Evolutionary conservation across 805 yeast genomes (phyloP).

Genomic region (Kluyveromyces wickerhamii): DNA sequence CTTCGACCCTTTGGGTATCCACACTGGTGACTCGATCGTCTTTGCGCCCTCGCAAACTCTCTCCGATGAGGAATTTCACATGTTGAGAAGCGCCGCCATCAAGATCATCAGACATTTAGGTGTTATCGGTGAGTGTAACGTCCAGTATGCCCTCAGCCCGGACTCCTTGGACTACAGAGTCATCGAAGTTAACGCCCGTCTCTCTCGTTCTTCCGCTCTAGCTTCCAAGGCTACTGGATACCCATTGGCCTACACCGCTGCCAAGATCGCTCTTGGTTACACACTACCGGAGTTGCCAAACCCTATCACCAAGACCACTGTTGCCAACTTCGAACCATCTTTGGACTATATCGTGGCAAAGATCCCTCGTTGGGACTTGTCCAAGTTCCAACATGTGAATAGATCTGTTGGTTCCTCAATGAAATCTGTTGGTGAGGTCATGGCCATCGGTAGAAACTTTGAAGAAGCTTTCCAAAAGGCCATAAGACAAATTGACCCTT

Average conservation of each 20-base stretch:
- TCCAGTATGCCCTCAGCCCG: constrained; percentile 93
- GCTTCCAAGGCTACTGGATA: constrained; percentile 99
- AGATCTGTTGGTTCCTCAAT: constrained; percentile 90
- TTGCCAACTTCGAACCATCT: constrained; percentile 95
- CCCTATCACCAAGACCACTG: constrained; percentile 92
- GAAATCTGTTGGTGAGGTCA: constrained; percentile 99
- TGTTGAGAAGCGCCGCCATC: constrained; percentile 96
- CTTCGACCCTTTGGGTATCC: constrained; percentile 96
- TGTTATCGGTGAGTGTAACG: constrained; percentile 98
- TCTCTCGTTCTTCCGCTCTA: constrained; percentile 93
- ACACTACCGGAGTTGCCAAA: constrained; percentile 93
- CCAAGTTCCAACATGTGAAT: constrained; percentile 92
- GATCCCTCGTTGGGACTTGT: constrained; percentile 97
- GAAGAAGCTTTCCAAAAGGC: constrained; percentile 98
- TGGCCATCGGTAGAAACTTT: constrained; percentile 97
- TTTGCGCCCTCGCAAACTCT: constrained; percentile 98
- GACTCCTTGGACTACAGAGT: constrained; percentile 93
- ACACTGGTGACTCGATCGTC: constrained; percentile 98
- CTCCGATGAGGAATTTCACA: constrained; percentile 95
- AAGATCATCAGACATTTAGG: constrained; percentile 96
- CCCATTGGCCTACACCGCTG: constrained; percentile 98
- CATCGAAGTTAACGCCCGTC: constrained; percentile 94
- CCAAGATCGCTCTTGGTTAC: constrained; percentile 90
- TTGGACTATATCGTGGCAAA: constrained; percentile 94
- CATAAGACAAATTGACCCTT: constrained; percentile 90